phyloP scores from a whole-genome alignment of 305 asterid species.

The Vinca major region DNA sequence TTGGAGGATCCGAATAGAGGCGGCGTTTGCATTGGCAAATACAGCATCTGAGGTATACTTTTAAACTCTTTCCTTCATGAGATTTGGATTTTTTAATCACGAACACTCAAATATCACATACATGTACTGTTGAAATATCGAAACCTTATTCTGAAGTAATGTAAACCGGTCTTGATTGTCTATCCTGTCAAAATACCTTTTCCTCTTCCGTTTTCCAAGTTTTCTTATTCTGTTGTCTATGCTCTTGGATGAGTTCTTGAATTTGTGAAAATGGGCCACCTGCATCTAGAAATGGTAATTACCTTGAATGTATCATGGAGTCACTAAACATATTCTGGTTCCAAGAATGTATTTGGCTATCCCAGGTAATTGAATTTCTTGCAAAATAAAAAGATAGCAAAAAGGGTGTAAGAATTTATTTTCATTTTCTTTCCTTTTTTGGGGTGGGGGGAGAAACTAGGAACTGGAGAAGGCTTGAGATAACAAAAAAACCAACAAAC shows the following conservation, averaged over 20 bases:
- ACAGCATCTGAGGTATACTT: conserved; percentile 72
- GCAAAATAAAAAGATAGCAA: neutral
- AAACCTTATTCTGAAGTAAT: no score
- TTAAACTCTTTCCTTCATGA: conserved; percentile 6
- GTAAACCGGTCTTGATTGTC: no score
- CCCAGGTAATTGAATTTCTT: neutral
- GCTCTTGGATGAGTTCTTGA: neutral
- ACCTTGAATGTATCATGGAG: neutral
- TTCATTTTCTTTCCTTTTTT: no score
- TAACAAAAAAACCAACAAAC: neutral
- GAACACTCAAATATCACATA: no score
- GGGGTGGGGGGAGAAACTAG: no score
- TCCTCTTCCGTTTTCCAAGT: no score
- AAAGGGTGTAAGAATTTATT: no score
- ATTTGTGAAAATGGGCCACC: neutral
- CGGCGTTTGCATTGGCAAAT: conserved; percentile 89
- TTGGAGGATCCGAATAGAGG: conserved; percentile 93
- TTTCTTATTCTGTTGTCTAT: no score
- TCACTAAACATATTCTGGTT: neutral
- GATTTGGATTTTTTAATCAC: no score
- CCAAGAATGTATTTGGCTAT: neutral
- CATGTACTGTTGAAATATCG: no score
- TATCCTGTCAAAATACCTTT: no score
- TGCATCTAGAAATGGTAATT: neutral
- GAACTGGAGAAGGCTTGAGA: no score